Conservation (phyloP, 2,329 filamentous ascomycete species). For the Aspergillus felis region DNA sequence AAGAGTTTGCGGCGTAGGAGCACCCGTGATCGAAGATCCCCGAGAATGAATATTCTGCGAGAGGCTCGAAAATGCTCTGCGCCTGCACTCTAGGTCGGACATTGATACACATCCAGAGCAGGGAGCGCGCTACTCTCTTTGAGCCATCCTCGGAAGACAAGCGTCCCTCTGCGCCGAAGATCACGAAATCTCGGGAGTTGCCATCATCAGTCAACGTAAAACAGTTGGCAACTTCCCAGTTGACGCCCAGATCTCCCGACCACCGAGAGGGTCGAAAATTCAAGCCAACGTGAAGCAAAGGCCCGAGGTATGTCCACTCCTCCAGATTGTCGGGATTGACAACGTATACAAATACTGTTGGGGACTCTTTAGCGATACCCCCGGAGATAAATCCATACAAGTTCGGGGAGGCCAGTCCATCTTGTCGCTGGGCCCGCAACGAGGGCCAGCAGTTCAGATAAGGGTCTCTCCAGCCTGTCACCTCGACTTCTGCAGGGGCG, state of each 20-base stretch:
- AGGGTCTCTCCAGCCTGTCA: slow-evolving; percentile 44
- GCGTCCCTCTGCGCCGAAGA: slow-evolving; percentile 47
- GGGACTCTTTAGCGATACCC: slow-evolving; percentile 40
- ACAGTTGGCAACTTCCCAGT: slow-evolving; percentile 29
- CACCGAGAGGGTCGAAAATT: slow-evolving; percentile 42
- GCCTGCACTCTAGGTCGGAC: slow-evolving; percentile 10
- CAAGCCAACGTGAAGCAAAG: slow-evolving; percentile 39
- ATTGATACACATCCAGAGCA: slow-evolving; percentile 46
- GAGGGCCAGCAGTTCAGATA: slow-evolving; percentile 31
- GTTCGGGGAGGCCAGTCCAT: slow-evolving; percentile 6
- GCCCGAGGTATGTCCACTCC: slow-evolving; percentile 46
- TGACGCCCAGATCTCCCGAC: slow-evolving; percentile 49
- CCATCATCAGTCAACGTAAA: slow-evolving; percentile 36
- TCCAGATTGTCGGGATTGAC: slow-evolving; percentile 39
- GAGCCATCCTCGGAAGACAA: slow-evolving; percentile 13
- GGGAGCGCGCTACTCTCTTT: slow-evolving; percentile 27
- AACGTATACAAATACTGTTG: slow-evolving; percentile 47
- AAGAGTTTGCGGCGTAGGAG: slow-evolving; percentile 49
- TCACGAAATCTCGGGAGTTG: slow-evolving; percentile 37
- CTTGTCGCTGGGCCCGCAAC: slow-evolving; percentile 12
- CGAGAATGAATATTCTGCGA: slow-evolving; percentile 37
- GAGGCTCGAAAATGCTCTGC: slow-evolving; percentile 4
- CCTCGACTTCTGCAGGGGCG: slow-evolving; percentile 29
- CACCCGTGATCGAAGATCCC: slow-evolving; percentile 49
- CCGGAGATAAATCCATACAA: slow-evolving; percentile 50